Percentiles rank a stretch among this genome's conserved stretches.
Evolutionary conservation across 192 early-diverging fungal genomes (phyloP).

Genomic region (Geranomyces michiganensis): DNA sequence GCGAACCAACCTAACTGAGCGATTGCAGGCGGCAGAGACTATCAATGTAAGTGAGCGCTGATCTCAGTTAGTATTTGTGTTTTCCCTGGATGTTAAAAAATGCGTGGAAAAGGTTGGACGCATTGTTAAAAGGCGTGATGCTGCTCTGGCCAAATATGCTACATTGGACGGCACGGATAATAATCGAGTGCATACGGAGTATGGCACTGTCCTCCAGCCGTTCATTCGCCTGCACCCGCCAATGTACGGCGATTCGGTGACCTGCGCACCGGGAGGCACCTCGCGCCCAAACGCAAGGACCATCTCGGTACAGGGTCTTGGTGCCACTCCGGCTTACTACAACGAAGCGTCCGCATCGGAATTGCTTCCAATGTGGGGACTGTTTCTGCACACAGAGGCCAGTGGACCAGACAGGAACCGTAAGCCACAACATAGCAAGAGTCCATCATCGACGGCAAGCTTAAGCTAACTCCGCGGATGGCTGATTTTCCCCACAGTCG

Average conservation of each 20-base stretch:
- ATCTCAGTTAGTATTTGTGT: too few species aligned
- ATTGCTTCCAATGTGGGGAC: conserved; percentile 36
- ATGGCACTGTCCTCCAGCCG: conserved; percentile 1
- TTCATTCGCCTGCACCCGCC: conserved; percentile 8
- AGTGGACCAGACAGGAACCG: conserved; percentile 6
- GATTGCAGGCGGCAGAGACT: background rate
- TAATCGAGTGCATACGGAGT: conserved; percentile 20
- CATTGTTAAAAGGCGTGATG: background rate
- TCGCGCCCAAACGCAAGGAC: conserved; percentile 1
- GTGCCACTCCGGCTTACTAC: conserved; percentile 6
- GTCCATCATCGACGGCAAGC: too few species aligned
- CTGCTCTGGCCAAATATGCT: background rate
- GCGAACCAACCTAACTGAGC: background rate
- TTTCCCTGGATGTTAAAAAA: too few species aligned
- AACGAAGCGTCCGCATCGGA: conserved; percentile 1
- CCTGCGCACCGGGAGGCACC: background rate
- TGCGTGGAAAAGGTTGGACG: too few species aligned
- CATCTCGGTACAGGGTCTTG: background rate
- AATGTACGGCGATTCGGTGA: background rate
- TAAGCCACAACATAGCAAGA: too few species aligned
- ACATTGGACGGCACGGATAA: conserved; percentile 38
- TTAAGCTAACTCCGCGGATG: too few species aligned
- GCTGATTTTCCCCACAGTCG: conserved; percentile 11
- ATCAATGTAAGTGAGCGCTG: too few species aligned
- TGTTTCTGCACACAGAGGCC: conserved; percentile 36